These are phyloP conservation scores for Sordaria brevicollis DNA, from an alignment of 495 filamentous ascomycete species.

Conservation along the genomic window DNA sequence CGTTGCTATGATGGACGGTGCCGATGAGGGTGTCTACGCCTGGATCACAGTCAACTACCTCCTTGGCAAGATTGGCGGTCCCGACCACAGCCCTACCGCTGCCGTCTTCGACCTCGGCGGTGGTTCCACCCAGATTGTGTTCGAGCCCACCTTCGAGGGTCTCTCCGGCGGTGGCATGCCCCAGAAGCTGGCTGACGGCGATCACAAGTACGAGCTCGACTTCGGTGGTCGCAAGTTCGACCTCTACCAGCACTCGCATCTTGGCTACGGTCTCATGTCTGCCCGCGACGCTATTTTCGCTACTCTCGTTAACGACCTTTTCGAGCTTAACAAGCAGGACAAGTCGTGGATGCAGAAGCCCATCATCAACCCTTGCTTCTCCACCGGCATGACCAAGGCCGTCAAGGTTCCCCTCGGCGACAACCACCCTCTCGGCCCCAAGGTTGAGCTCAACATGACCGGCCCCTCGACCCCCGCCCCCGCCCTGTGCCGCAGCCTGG, in stretches of 20 bases:
- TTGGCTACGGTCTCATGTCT: constrained; percentile 93
- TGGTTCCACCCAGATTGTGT: constrained; percentile 96
- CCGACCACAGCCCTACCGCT: constrained; percentile 80
- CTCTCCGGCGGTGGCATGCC: constrained; percentile 71
- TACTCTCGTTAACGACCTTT: constrained; percentile 50
- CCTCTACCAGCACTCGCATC: constrained; percentile 97
- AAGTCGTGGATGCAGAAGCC: constrained; percentile 50
- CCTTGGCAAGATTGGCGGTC: constrained; percentile 90
- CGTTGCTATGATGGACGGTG: constrained; percentile 92
- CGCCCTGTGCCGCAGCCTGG: constrained; percentile 80
- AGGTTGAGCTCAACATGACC: constrained; percentile 68
- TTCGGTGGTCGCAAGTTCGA: constrained; percentile 86
- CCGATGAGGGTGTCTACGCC: constrained; percentile 93
- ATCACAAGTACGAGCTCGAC: constrained; percentile 89
- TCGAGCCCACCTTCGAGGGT: constrained; percentile 83
- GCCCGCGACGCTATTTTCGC: constrained; percentile 80
- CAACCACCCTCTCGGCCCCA: constrained; percentile 48
- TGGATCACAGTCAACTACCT: constrained; percentile 99
- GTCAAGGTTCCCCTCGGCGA: constrained; percentile 57
- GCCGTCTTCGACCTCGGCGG: constrained; percentile 94
- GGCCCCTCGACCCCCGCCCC: constrained; percentile 66
- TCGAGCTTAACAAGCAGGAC: constrained; percentile 39
- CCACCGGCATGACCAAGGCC: constrained; percentile 59
- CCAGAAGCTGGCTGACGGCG: constrained; percentile 71
- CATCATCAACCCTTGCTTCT: constrained; percentile 82